Evolutionary conservation across 2,329 filamentous ascomycete species (phyloP).

Genomic region (Aspergillus sp.): DNA sequence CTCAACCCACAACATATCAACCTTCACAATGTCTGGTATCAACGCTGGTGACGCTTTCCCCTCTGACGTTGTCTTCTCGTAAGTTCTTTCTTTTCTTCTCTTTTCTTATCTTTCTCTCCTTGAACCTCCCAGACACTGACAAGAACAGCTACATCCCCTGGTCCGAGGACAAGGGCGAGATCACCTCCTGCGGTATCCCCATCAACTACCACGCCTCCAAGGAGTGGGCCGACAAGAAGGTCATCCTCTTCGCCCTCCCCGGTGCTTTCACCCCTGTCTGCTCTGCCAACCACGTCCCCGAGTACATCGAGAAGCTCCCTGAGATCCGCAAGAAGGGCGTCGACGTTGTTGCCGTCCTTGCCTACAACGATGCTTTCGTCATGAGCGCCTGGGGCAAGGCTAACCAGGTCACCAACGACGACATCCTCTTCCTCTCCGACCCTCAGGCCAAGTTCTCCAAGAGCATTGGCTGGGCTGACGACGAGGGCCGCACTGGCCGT

Average conservation of each 20-base stretch:
- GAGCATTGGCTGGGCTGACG: conserved; percentile 67
- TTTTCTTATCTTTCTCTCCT: too few relatives aligned
- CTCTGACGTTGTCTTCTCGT: conserved; percentile 69
- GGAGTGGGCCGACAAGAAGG: conserved; percentile 64
- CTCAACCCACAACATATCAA: conserved; percentile 1
- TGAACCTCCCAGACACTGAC: background rate
- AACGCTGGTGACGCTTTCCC: conserved; percentile 81
- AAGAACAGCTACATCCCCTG: conserved; percentile 65
- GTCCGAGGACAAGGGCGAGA: conserved; percentile 58
- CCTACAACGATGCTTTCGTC: conserved; percentile 78
- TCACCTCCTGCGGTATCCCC: conserved; percentile 72
- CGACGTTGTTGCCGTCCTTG: conserved; percentile 73
- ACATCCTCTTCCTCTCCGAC: conserved; percentile 73
- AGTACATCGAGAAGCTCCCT: conserved; percentile 66
- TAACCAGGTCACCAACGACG: conserved; percentile 67
- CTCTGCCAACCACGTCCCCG: conserved; percentile 71
- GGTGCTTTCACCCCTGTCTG: conserved; percentile 83
- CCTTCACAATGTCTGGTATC: conserved; percentile 55
- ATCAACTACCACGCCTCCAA: conserved; percentile 73
- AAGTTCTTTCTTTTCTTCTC: conserved; percentile 23
- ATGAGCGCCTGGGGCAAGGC: conserved; percentile 90
- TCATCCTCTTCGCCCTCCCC: conserved; percentile 62
- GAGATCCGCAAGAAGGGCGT: conserved; percentile 73
- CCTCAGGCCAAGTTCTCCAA: conserved; percentile 66
- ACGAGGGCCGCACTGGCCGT: conserved; percentile 65